These are phyloP conservation scores for Golubevia pallescens DNA, from an alignment of 1,284 basidiomycete genomes.

Conservation along the genomic window DNA sequence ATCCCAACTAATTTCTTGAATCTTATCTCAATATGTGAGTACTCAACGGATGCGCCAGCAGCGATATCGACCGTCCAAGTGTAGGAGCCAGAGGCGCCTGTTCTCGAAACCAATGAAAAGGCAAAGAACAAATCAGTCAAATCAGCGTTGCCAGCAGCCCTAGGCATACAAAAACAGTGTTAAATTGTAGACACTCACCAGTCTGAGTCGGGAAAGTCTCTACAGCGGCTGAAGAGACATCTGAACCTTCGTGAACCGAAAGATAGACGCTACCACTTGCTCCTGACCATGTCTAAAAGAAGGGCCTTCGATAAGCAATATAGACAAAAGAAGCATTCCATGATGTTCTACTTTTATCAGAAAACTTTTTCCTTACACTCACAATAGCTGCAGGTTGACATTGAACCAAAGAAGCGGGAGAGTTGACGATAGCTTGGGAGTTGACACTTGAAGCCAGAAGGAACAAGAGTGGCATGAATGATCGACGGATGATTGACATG, in stretches of 20 bases:
- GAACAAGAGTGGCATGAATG: no score
- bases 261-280: constrained; percentile 27
- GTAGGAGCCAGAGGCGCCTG: constrained; percentile 22
- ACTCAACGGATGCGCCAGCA: constrained; percentile 27
- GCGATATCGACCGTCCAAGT: constrained; percentile 35
- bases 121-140: no score
- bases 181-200: constrained; percentile 3
- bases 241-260: constrained; percentile 20
- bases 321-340: background rate
- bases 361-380: background rate
- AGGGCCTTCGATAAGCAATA: background rate
- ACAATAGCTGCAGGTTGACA: constrained; percentile 11
- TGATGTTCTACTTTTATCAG: background rate
- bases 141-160: no score
- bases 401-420: constrained; percentile 29
- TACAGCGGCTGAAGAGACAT: constrained; percentile 28
- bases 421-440: constrained; percentile 25
- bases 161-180: no score
- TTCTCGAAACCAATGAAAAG: no score
- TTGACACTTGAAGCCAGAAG: no score
- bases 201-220: constrained; percentile 22
- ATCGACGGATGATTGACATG: no score
- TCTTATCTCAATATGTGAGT: no score
- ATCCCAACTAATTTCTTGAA: no score
- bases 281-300: constrained; percentile 21